Evolutionary conservation across 495 filamentous ascomycete species (phyloP), one percentile per base, ranked within the genome.

Genomic region (Penicillium cosmopolitanum): DNA sequence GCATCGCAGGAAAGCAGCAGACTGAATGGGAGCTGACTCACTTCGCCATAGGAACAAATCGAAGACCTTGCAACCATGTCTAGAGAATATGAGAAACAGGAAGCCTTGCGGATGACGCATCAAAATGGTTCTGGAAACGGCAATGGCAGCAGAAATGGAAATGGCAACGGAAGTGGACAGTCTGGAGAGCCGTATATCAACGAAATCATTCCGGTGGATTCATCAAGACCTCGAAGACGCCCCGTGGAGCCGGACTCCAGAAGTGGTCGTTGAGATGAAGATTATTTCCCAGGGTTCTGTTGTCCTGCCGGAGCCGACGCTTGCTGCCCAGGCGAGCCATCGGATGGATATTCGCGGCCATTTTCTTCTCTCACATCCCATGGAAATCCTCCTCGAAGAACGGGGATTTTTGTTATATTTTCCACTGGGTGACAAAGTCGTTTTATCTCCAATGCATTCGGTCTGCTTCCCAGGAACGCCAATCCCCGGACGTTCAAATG

Each of bases 51-150:
- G 81, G 75, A 76, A 61, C 81, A 84, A 76, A 84, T 84, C 58
- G 78, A 84, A 53, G 81, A 84, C 57, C 71, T 84, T 13, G 75
- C 77, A 36, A 66, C 68, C 21, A 76, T 84, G 71, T 83, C 80
- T 12, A 63, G 75, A 46, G 78, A 83, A 59, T 84, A 84, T 61
- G 81, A 84, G 66, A 73, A 68, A 33, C 77, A 83, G 55, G 80
- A 81, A 58, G 76, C 81, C 6, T 64, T 77, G 34, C 74, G 80
- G 12, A 84, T 84, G 81, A 60, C 73, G 10, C 69, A 66, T 19
- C 69, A 75, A 12, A 60, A 51, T 51, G 42, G 50, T 34, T 25
- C 33, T 47, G 35, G 53, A 6, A 48, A 36, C 35, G 46, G 43
- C 44, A 60, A 53, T 46, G 60, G 61, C 16, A 18, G 15, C 35